A percentile compares a stretch with the other conserved stretches of the same genome.
Conservation (phyloP, 2,329 filamentous ascomycete genomes). For the Colletotrichum costaricense region DNA sequence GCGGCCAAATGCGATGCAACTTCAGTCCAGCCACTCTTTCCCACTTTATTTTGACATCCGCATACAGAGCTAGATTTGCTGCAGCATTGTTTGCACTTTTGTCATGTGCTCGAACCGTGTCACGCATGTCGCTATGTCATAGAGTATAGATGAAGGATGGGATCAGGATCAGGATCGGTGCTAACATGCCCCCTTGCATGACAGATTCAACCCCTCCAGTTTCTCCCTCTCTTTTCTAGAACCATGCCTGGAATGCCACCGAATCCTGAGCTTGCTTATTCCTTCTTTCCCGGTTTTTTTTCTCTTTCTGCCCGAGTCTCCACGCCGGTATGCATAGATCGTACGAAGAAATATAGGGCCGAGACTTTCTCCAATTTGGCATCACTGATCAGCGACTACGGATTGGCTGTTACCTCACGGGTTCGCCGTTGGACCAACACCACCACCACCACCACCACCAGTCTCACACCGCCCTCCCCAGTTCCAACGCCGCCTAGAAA, state of each 20-base stretch:
- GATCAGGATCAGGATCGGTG: neutral
- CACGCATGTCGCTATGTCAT: neutral
- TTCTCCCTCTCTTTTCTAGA: neutral
- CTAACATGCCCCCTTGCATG: neutral
- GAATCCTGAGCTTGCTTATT: neutral
- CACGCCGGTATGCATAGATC: conserved; percentile 19
- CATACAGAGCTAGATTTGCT: neutral
- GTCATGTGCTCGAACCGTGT: no score
- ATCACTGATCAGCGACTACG: neutral
- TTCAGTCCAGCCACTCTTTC: neutral
- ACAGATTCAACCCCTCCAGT: neutral
- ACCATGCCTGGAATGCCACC: neutral
- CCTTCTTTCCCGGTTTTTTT: neutral
- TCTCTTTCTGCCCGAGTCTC: neutral
- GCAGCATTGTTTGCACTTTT: neutral
- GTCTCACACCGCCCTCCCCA: neutral
- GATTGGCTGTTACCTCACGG: neutral
- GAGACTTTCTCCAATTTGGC: neutral
- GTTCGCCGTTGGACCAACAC: neutral
- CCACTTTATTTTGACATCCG: conserved; percentile 4
- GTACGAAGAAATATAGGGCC: conserved; percentile 17
- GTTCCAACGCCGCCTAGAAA: conserved; percentile 4
- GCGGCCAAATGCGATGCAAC: neutral
- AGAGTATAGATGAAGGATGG: no score
- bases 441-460: neutral